phyloP scores from a whole-genome alignment of 176 grass and related monocot genomes.

The Carex parvula region DNA sequence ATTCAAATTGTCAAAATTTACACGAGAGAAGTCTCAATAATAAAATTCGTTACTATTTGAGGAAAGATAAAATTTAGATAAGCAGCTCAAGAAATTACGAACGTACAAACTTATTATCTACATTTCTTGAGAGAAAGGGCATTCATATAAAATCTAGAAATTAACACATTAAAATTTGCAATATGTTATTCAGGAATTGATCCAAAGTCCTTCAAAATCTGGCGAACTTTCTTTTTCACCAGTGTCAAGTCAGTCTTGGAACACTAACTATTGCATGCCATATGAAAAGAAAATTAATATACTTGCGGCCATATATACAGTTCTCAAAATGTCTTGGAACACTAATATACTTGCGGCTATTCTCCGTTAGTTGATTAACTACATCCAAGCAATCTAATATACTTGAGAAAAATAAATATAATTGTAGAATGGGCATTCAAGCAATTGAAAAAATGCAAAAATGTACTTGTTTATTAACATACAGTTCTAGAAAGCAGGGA shows the following conservation, averaged over 20 bases:
- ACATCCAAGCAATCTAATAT: not conserved
- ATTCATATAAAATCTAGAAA: not conserved
- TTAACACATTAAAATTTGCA: not conserved
- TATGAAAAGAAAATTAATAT: too few species aligned
- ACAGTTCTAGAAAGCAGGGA: constrained; percentile 97
- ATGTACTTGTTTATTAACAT: constrained; percentile 8
- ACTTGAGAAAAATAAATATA: not conserved
- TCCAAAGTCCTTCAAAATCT: not conserved
- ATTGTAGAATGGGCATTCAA: not conserved
- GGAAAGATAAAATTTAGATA: not conserved
- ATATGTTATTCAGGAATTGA: not conserved
- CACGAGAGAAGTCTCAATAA: not conserved
- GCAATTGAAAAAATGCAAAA: constrained; percentile 2
- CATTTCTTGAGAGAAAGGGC: not conserved
- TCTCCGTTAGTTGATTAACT: not conserved
- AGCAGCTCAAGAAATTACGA: not conserved
- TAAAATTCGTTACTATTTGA: not conserved
- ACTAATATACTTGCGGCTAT: not conserved
- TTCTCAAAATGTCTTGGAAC: not conserved
- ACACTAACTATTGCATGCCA: not conserved
- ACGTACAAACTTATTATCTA: not conserved
- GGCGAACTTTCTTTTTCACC: not conserved
- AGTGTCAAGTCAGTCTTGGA: not conserved
- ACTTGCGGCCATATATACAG: too few species aligned
- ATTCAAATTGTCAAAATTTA: not conserved